These are phyloP conservation scores for Hymenoscyphus scutula DNA, from an alignment of 2,329 filamentous ascomycete species.

Conservation along the genomic window DNA sequence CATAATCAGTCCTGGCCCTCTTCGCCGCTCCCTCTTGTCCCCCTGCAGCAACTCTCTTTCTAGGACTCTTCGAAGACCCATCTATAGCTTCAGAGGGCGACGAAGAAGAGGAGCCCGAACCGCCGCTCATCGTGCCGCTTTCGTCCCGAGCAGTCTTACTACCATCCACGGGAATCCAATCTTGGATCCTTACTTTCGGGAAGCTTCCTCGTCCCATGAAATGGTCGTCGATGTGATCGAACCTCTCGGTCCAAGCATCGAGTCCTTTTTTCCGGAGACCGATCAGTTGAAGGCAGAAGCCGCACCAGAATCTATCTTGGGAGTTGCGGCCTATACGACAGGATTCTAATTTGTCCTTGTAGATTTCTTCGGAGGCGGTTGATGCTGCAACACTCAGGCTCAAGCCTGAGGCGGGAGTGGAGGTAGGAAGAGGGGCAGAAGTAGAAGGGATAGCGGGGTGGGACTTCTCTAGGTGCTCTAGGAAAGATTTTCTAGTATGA, in stretches of 20 bases:
- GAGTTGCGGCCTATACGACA: conserved; percentile 64
- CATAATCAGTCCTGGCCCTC: neutral
- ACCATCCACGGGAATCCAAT: conserved; percentile 48
- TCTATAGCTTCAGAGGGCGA: conserved; percentile 4
- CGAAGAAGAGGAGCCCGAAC: conserved; percentile 8
- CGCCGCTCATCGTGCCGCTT: neutral
- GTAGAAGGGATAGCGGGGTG: conserved; percentile 24
- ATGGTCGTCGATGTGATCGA: conserved; percentile 75
- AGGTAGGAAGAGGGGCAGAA: neutral
- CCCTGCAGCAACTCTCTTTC: neutral
- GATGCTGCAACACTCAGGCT: neutral
- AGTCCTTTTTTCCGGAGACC: conserved; percentile 44
- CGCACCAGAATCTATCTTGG: conserved; percentile 77
- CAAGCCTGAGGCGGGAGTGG: neutral
- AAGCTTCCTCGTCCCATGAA: conserved; percentile 52
- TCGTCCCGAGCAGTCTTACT: conserved; percentile 24
- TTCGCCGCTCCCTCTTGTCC: neutral
- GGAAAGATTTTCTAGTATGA: conserved; percentile 57
- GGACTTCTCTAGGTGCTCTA: conserved; percentile 53
- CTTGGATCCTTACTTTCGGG: conserved; percentile 45
- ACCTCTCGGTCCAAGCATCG: conserved; percentile 59
- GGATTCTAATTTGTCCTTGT: conserved; percentile 46
- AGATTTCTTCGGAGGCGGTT: conserved; percentile 18
- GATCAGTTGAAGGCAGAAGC: conserved; percentile 67
- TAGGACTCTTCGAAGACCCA: neutral